Evolutionary conservation across 164 flowering plant species (phyloP).

Genomic region (Chimonanthus praecox): DNA sequence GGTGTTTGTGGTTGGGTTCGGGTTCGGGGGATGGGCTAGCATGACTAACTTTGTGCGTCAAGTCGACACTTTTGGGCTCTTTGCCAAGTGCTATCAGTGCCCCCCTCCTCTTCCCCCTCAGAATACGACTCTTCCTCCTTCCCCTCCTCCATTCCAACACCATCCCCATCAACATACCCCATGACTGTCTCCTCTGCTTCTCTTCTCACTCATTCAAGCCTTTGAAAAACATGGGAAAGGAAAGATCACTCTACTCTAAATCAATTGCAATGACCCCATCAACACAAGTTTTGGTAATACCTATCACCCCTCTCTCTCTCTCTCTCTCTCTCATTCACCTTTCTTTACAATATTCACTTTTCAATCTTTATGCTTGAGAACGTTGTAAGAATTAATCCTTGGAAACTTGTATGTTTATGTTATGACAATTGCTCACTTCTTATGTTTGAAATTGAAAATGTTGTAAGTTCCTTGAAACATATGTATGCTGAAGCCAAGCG

Average conservation of each 20-base stretch:
- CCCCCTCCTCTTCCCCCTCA: slow-evolving; percentile 37
- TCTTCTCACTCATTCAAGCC: slow-evolving; percentile 26
- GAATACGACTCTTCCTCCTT: slow-evolving; percentile 20
- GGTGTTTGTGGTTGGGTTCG: slow-evolving; percentile 87
- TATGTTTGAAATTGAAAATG: no score
- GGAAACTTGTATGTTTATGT: not conserved
- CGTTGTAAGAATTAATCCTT: not conserved
- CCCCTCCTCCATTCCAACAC: slow-evolving; percentile 26
- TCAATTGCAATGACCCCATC: not conserved
- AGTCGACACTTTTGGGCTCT: slow-evolving; percentile 86
- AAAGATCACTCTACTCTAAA: not conserved
- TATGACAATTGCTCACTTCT: no score
- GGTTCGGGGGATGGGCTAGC: slow-evolving; percentile 98
- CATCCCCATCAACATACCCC: slow-evolving; percentile 17
- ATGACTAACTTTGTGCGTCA: slow-evolving; percentile 71
- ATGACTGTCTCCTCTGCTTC: slow-evolving; percentile 23
- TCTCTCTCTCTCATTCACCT: not conserved
- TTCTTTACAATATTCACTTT: not conserved
- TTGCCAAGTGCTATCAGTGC: slow-evolving; percentile 94
- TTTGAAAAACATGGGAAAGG: not conserved
- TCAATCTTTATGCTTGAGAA: not conserved
- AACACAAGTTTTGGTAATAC: not conserved
- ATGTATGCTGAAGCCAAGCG: not conserved
- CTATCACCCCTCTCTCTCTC: not conserved
- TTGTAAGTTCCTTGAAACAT: not conserved